Evolutionary conservation across 306 rosid genomes (phyloP), one percentile per base, ranked within the genome.

Genomic region (Malus domestica): DNA sequence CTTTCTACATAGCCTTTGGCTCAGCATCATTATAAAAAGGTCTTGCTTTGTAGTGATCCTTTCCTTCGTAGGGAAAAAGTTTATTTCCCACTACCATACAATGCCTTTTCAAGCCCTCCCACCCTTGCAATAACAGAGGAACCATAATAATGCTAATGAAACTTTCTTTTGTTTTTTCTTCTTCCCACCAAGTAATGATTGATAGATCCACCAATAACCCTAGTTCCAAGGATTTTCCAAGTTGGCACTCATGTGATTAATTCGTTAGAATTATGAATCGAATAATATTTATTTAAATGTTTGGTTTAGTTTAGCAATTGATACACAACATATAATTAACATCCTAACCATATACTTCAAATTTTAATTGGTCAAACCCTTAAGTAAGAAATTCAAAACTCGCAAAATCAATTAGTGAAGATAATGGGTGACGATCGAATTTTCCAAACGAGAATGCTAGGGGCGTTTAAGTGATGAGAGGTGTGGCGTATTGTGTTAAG

Each of bases 21-120:
- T 78, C 27, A 51, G 82, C 71, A 91, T 91, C 90, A 85, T 91
- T 86, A 76, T 83, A 57, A 85, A 89, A 91, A 89, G 90, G 87
- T 77, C 78, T 77, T 88, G 89, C 92, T 86, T 89, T 84, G 51
- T 60, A 82, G 83, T 35, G 40, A 35, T 83, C 83, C 90, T 89
- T 89, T 91, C 81, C 90, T 89, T 89, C 79, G 52, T 16, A 84
- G 88, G 82, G 78, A 81, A 77, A 84, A 89, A 81, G 22, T 23
- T 68, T 64, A 35, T 75, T 79, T 52, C 79, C 88, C 88, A 81
- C 87, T 80, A 69, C 79, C 51, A 23, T 57, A 25, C 45, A 71
- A 60, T 76, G 38, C 81, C 85, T 81, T 83, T 85, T 75, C 81
- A 82, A 85, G 70, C 82, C 67, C 70, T 84, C 74, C 70, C 79